Percentiles rank a stretch among this genome's conserved stretches.
Evolutionary conservation across 2,329 filamentous ascomycete genomes (phyloP).

Genomic region (Pseudogymnoascus sp.): DNA sequence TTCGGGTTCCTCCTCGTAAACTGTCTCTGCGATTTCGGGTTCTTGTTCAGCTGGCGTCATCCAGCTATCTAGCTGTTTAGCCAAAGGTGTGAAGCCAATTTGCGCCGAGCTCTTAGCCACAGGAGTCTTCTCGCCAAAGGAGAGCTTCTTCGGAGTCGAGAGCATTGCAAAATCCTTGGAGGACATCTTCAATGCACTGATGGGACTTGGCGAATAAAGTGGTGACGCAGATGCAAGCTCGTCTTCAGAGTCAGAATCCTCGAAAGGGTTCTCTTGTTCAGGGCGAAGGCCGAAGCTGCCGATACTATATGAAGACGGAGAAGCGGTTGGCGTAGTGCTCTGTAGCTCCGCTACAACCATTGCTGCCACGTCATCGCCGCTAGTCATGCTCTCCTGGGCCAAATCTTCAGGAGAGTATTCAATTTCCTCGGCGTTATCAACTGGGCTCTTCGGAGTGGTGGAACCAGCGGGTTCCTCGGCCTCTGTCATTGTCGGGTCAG

Average conservation of each 20-base stretch:
- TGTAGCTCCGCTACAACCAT: conserved; percentile 8
- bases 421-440: background rate
- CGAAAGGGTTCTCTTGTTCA: conserved; percentile 39
- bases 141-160: conserved; percentile 14
- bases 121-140: conserved; percentile 15
- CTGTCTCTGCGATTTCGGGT: background rate
- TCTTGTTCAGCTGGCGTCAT: conserved; percentile 35
- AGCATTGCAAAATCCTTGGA: conserved; percentile 26
- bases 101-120: conserved; percentile 20
- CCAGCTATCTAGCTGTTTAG: conserved; percentile 55
- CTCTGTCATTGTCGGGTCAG: conserved; percentile 23
- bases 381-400: conserved; percentile 15
- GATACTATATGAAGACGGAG: conserved; percentile 19
- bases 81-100: conserved; percentile 57
- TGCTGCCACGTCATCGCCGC: conserved; percentile 15
- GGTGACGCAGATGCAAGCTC: conserved; percentile 35
- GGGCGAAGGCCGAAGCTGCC: conserved; percentile 38
- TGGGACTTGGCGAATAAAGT: conserved; percentile 22
- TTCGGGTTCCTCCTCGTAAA: background rate
- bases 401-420: conserved; percentile 9
- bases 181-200: conserved; percentile 23
- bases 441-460: background rate
- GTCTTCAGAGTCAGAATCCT: conserved; percentile 50
- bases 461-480: background rate
- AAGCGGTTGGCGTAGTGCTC: conserved; percentile 20